Percentiles rank a stretch among this genome's conserved stretches.
Evolutionary conservation across 805 yeast species (phyloP).

Genomic region (Lipomyces japonicus): DNA sequence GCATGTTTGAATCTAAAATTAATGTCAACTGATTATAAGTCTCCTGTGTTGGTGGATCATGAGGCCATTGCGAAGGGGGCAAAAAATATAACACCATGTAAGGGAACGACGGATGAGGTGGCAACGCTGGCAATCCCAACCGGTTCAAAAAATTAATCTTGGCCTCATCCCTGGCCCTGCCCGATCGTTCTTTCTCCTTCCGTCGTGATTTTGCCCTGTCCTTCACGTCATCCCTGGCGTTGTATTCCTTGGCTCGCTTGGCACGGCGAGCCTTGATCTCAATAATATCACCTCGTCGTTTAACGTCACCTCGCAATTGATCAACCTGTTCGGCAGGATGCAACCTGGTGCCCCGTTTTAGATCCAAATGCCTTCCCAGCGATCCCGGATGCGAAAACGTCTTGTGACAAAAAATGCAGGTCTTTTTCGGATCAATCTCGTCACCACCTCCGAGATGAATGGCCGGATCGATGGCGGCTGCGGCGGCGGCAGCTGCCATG

Average conservation of each 20-base stretch:
- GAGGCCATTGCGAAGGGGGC: constrained; percentile 45
- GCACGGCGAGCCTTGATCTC: constrained; percentile 43
- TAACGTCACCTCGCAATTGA: constrained; percentile 47
- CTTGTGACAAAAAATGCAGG: constrained; percentile 52
- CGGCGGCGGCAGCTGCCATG: constrained; percentile 21
- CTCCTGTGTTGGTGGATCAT: constrained; percentile 50
- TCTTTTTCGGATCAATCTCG: constrained; percentile 35
- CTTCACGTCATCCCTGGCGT: constrained; percentile 48
- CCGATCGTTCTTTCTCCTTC: constrained; percentile 43
- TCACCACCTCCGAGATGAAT: constrained; percentile 11
- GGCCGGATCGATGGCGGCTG: constrained; percentile 28
- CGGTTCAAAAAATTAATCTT: constrained; percentile 39
- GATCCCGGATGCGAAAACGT: constrained; percentile 57
- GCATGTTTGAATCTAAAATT: constrained; percentile 28
- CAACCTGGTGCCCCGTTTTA: constrained; percentile 48
- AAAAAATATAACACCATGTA: constrained; percentile 46
- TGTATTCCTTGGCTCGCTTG: constrained; percentile 44
- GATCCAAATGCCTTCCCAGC: constrained; percentile 57
- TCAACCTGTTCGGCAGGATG: constrained; percentile 53
- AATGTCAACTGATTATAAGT: constrained; percentile 41
- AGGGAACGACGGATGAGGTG: constrained; percentile 49
- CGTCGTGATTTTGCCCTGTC: constrained; percentile 47
- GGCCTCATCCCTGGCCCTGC: constrained; percentile 42
- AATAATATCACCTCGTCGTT: constrained; percentile 49
- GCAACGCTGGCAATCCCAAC: constrained; percentile 42